Conservation (phyloP, 2,329 filamentous ascomycete genomes). For the Colletotrichum sp. region DNA sequence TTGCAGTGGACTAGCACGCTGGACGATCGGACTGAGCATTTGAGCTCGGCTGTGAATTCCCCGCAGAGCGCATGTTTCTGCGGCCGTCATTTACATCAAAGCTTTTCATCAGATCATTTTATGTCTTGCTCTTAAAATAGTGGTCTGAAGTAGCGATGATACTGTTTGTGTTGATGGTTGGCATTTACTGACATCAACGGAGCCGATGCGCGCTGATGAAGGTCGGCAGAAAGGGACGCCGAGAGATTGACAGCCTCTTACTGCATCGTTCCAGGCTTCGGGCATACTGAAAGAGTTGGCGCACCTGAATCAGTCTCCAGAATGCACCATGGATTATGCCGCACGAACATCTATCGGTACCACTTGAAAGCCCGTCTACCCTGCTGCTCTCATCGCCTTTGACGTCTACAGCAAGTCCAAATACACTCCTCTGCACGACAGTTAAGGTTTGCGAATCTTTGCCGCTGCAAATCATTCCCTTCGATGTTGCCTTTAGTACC, state of each 20-base stretch:
- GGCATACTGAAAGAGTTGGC: not conserved
- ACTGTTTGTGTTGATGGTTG: not conserved
- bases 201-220: not conserved
- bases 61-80: not conserved
- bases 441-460: not conserved
- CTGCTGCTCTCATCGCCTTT: not conserved
- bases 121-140: not conserved
- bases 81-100: not conserved
- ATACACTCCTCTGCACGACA: fast-evolving
- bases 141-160: not conserved
- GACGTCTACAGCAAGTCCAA: not conserved
- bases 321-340: not conserved
- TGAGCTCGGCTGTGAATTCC: not conserved
- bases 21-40: not conserved
- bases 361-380: not conserved
- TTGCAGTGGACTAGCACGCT: not conserved
- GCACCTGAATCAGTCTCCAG: not conserved
- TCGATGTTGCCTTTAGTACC: fast-evolving
- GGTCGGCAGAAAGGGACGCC: not conserved
- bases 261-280: not conserved
- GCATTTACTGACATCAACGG: not conserved
- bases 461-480: not conserved
- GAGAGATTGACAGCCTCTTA: not conserved
- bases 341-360: not conserved
- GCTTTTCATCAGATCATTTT: not conserved